phyloP scores from a whole-genome alignment of 306 rosid genomes.

The Rosa lucieae region DNA sequence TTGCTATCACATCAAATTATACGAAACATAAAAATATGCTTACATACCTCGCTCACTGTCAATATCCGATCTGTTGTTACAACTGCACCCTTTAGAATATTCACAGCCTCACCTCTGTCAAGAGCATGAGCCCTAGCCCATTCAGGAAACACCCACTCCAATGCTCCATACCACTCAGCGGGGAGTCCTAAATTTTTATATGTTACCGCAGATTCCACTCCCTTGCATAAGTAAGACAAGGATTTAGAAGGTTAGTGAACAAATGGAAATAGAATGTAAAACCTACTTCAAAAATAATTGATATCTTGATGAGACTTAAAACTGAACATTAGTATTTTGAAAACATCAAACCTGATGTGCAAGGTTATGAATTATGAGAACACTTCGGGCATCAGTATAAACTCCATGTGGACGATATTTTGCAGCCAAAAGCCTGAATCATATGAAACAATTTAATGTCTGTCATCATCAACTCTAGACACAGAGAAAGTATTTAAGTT shows the following conservation, averaged over 20 bases:
- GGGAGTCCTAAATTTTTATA: slow-evolving; percentile 78
- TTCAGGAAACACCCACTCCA: slow-evolving; percentile 83
- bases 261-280: not conserved
- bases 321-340: not conserved
- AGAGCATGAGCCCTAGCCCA: slow-evolving; percentile 97
- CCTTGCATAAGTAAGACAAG: slow-evolving; percentile 45
- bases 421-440: slow-evolving; percentile 78
- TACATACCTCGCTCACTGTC: slow-evolving; percentile 80
- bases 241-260: not conserved
- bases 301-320: not conserved
- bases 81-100: slow-evolving; percentile 81
- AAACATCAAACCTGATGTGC: slow-evolving; percentile 69
- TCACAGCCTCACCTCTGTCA: slow-evolving; percentile 86
- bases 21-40: slow-evolving; percentile 19
- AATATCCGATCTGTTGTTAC: slow-evolving; percentile 86
- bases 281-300: not conserved
- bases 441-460: slow-evolving; percentile 23
- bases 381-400: slow-evolving; percentile 77
- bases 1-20: slow-evolving; percentile 19
- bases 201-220: slow-evolving; percentile 80
- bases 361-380: slow-evolving; percentile 81
- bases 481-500: not conserved
- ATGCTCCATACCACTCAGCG: slow-evolving; percentile 76
- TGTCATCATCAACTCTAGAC: slow-evolving; percentile 24
- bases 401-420: slow-evolving; percentile 84